Conservation (phyloP, 306 rosid species). For the Bauhinia variegata region DNA sequence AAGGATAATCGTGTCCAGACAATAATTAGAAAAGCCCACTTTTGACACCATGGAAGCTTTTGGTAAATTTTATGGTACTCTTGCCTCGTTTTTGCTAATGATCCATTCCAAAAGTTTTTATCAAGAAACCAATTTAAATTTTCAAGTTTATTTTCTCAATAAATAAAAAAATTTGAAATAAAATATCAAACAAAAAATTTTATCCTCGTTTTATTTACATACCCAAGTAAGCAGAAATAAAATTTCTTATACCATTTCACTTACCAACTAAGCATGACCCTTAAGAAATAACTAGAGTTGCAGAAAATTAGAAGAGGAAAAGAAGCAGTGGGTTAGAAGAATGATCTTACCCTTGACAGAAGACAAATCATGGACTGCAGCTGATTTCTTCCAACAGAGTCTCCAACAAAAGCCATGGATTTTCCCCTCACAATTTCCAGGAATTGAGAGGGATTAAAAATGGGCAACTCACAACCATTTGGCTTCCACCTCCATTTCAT, state of each 20-base stretch:
- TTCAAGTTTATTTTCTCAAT: too few species aligned
- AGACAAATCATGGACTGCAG: conserved; percentile 82
- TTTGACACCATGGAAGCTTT: neutral
- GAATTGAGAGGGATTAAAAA: conserved; percentile 80
- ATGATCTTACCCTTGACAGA: conserved; percentile 49
- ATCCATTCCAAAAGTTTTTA: too few species aligned
- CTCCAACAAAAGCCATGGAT: conserved; percentile 91
- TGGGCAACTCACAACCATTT: conserved; percentile 69
- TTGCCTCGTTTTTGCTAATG: too few species aligned
- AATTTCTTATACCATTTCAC: too few species aligned
- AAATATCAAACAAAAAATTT: too few species aligned
- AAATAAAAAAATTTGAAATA: too few species aligned
- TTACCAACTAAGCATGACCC: neutral
- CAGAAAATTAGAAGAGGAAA: neutral
- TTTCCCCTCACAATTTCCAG: conserved; percentile 72
- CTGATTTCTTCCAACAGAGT: conserved; percentile 93
- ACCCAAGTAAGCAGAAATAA: too few species aligned
- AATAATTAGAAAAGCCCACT: neutral
- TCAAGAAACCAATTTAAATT: too few species aligned
- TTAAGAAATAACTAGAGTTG: neutral
- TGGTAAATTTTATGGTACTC: neutral
- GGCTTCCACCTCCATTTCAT: conserved; percentile 95
- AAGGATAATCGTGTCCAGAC: too few species aligned
- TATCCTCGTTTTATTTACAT: too few species aligned
- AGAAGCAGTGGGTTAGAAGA: neutral